Evolutionary conservation across 768 basidiomycete genomes (phyloP).

Genomic region (Hypholoma fasciculare): DNA sequence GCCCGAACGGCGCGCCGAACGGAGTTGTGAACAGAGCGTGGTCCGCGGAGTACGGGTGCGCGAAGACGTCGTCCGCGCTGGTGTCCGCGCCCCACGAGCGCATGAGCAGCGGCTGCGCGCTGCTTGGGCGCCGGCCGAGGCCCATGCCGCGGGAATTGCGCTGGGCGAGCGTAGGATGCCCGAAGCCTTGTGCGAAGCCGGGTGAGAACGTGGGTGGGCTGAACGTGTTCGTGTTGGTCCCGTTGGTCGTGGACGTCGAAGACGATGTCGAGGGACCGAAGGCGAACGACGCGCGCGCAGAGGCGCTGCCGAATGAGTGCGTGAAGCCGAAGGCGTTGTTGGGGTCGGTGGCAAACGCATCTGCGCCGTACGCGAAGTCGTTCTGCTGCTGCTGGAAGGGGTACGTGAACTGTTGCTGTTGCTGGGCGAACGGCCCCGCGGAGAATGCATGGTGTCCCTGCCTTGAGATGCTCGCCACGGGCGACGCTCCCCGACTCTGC

Average conservation of each 20-base stretch:
- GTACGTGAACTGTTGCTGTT: not conserved
- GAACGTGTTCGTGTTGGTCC: constrained; percentile 20
- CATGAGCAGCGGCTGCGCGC: constrained; percentile 12
- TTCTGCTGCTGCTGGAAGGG: not conserved
- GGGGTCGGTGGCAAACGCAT: not conserved
- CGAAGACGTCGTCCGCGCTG: not conserved
- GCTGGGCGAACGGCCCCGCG: not conserved
- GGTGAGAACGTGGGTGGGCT: constrained; percentile 19
- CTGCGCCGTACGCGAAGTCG: not conserved
- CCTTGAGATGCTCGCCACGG: not conserved
- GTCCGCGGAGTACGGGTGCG: not conserved
- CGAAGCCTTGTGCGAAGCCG: not conserved
- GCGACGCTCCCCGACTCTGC: not conserved
- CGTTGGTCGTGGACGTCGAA: not conserved
- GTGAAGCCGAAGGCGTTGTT: not conserved
- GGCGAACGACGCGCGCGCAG: not conserved
- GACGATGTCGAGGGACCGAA: not conserved
- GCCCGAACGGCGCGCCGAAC: too few relatives aligned
- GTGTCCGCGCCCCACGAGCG: constrained; percentile 11
- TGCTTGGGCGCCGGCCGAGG: constrained; percentile 11
- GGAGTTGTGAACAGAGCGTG: too few relatives aligned
- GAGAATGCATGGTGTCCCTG: not conserved
- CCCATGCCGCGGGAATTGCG: constrained; percentile 8
- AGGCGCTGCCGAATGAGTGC: not conserved
- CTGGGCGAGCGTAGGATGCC: constrained; percentile 7